Conservation (phyloP, 257 asterid genomes). For the Verbascum thapsus region DNA sequence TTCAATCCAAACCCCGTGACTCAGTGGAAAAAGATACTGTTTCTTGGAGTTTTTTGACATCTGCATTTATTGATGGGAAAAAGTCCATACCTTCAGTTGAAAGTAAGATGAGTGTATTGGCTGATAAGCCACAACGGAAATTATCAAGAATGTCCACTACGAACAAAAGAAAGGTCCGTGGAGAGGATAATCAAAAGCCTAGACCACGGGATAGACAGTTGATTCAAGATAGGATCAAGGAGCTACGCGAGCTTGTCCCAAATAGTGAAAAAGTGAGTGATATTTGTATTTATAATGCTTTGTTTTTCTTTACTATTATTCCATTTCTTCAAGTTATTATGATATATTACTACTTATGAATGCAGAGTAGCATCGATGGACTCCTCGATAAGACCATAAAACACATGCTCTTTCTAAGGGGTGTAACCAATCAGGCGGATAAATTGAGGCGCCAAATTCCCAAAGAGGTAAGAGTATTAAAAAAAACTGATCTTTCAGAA, state of each 20-base stretch:
- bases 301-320: neutral
- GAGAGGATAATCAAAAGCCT: constrained; percentile 51
- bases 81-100: constrained; percentile 49
- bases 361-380: constrained; percentile 97
- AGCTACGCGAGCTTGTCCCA: constrained; percentile 90
- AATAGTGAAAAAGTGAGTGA: constrained; percentile 64
- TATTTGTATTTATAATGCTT: constrained; percentile 16
- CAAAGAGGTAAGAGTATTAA: constrained; percentile 47
- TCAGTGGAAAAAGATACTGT: constrained; percentile 35
- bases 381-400: constrained; percentile 86
- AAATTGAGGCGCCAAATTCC: constrained; percentile 55
- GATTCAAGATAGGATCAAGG: constrained; percentile 90
- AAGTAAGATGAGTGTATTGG: constrained; percentile 41
- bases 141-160: constrained; percentile 41
- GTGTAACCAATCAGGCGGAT: constrained; percentile 69
- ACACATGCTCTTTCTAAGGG: constrained; percentile 77
- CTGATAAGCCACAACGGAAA: constrained; percentile 44
- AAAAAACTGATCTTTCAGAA: neutral
- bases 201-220: constrained; percentile 95
- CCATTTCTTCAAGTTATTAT: constrained; percentile 30
- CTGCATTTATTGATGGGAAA: constrained; percentile 31
- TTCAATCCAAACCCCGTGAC: constrained; percentile 36
- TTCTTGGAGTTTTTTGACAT: constrained; percentile 45
- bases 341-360: constrained; percentile 16
- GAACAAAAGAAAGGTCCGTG: constrained; percentile 54